These are phyloP conservation scores for Blastomyces silverae DNA, from an alignment of 2,329 filamentous ascomycete genomes.

Conservation along the genomic window DNA sequence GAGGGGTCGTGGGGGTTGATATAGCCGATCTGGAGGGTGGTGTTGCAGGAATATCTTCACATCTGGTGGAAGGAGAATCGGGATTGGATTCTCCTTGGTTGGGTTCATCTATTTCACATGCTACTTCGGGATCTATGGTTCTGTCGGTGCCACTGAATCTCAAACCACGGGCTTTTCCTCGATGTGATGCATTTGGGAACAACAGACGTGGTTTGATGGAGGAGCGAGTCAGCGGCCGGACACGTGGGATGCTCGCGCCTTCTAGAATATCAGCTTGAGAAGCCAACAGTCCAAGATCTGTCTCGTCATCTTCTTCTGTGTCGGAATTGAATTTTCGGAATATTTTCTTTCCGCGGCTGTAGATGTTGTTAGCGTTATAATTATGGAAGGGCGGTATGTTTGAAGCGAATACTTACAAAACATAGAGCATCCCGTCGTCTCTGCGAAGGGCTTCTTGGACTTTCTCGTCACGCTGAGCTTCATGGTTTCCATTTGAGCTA, in stretches of 20 bases:
- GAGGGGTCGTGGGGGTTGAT: conserved; percentile 31
- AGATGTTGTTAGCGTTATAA: conserved; percentile 26
- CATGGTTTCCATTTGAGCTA: conserved; percentile 22
- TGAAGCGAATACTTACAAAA: conserved; percentile 49
- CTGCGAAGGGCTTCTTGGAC: conserved; percentile 48
- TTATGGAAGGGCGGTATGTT: not conserved
- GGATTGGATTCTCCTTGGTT: not conserved
- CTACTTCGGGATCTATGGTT: conserved; percentile 50
- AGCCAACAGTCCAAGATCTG: conserved; percentile 39
- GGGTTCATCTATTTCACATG: conserved; percentile 18
- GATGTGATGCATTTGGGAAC: conserved; percentile 46
- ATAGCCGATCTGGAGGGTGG: conserved; percentile 23
- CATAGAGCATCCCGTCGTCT: conserved; percentile 54
- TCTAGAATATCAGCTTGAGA: conserved; percentile 37
- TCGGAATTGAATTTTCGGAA: conserved; percentile 50
- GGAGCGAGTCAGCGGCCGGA: conserved; percentile 51
- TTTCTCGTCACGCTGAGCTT: conserved; percentile 32
- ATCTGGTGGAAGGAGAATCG: not conserved
- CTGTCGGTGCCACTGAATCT: conserved; percentile 47
- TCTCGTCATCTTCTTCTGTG: conserved; percentile 35
- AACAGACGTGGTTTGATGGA: conserved; percentile 55
- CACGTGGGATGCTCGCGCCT: conserved; percentile 25
- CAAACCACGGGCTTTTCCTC: conserved; percentile 24
- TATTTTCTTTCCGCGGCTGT: conserved; percentile 56
- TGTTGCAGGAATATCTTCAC: conserved; percentile 22